A percentile compares a stretch with the other conserved stretches of the same genome.
Evolutionary conservation across 768 basidiomycete species (phyloP).

Genomic region (Cantharellus anzutake): DNA sequence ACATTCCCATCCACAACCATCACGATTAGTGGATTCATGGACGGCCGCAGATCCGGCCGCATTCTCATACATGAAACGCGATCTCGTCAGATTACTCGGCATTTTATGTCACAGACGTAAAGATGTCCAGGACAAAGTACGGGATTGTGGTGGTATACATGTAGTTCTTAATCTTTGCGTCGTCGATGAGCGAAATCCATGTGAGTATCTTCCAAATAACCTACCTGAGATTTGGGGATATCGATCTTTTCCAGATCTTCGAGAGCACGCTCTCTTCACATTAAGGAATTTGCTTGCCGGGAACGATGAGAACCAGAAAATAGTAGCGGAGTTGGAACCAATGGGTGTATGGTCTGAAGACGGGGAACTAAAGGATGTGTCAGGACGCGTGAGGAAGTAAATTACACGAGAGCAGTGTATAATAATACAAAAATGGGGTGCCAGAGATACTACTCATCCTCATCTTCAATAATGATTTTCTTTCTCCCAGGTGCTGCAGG

Average conservation of each 20-base stretch:
- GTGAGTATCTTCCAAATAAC: constrained; percentile 29
- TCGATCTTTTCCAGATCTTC: constrained; percentile 31
- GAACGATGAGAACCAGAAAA: constrained; percentile 62
- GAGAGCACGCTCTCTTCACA: constrained; percentile 81
- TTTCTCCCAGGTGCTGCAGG: constrained; percentile 29
- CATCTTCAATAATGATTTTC: constrained; percentile 10
- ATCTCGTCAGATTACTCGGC: constrained; percentile 77
- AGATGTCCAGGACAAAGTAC: constrained; percentile 53
- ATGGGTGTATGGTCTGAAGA: constrained; percentile 36
- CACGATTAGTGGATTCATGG: constrained; percentile 3
- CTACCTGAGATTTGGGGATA: neutral
- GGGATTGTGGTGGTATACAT: constrained; percentile 53
- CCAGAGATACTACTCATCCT: constrained; percentile 5
- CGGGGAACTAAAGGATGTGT: constrained; percentile 29
- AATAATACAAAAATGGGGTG: neutral
- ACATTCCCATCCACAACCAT: constrained; percentile 16
- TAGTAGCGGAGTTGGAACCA: constrained; percentile 57
- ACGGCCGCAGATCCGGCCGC: constrained; percentile 26
- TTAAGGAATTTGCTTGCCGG: constrained; percentile 57
- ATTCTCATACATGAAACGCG: constrained; percentile 72
- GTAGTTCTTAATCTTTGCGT: constrained; percentile 79
- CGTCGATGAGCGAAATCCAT: constrained; percentile 80
- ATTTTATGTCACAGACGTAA: constrained; percentile 46
- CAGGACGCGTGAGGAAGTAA: constrained; percentile 7
- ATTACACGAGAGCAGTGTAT: neutral